Conservation (phyloP, 345 rosid genomes). For the Eucalyptus tenuipes region DNA sequence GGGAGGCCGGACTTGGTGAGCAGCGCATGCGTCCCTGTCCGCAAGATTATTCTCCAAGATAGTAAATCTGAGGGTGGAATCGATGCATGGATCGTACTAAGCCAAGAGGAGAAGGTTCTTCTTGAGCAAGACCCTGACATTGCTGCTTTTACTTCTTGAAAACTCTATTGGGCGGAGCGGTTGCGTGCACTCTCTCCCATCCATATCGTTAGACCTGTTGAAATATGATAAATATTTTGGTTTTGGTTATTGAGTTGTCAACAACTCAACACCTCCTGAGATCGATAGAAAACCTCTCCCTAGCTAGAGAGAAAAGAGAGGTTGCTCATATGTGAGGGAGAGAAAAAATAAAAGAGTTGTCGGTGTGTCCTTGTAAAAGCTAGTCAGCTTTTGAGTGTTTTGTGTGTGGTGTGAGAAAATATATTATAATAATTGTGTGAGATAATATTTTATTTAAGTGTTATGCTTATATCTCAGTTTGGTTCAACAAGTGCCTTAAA, state of each 20-base stretch:
- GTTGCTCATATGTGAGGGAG: too few relatives aligned
- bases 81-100: conserved; percentile 39
- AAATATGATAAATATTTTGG: too few relatives aligned
- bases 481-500: background rate
- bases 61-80: conserved; percentile 17
- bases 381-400: background rate
- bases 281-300: too few relatives aligned
- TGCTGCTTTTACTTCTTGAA: too few relatives aligned
- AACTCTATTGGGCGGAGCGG: too few relatives aligned
- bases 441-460: background rate
- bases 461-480: too few relatives aligned
- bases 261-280: too few relatives aligned
- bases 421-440: background rate
- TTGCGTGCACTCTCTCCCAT: too few relatives aligned
- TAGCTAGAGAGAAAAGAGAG: too few relatives aligned
- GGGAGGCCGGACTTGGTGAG: conserved; percentile 36
- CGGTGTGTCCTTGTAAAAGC: background rate
- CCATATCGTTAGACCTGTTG: too few relatives aligned
- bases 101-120: background rate
- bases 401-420: background rate
- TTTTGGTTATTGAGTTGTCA: too few relatives aligned
- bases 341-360: background rate
- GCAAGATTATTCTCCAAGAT: conserved; percentile 26
- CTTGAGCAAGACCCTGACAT: background rate
- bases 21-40: conserved; percentile 2